phyloP scores from a whole-genome alignment of 192 early-diverging fungal genomes.

The Rhizophagus clarus region DNA sequence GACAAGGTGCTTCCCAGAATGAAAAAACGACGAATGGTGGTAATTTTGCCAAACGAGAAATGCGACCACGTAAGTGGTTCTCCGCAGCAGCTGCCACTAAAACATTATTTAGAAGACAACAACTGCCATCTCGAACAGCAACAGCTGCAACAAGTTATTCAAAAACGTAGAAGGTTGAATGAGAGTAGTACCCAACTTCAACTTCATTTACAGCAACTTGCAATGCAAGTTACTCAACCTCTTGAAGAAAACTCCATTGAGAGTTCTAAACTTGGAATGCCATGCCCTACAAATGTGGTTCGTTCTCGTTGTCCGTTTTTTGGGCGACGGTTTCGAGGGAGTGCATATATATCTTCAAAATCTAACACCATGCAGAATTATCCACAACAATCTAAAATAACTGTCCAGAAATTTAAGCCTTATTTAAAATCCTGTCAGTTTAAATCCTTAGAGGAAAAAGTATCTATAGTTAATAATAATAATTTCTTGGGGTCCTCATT shows the following conservation, averaged over 20 bases:
- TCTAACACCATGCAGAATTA: neutral
- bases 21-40: neutral
- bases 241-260: neutral
- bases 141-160: neutral
- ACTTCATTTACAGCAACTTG: neutral
- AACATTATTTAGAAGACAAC: neutral
- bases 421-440: neutral
- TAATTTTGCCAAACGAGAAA: neutral
- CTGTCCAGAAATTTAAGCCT: neutral
- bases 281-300: neutral
- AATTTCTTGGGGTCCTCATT: neutral
- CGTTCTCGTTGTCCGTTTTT: neutral
- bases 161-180: constrained; percentile 12
- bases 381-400: neutral
- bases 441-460: neutral
- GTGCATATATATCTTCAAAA: neutral
- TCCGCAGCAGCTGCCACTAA: neutral
- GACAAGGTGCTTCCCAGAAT: constrained; percentile 17
- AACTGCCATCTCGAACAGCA: neutral
- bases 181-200: neutral
- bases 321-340: neutral
- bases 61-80: neutral
- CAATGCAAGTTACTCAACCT: neutral
- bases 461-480: neutral
- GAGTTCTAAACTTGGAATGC: neutral